Base-by-base conservation (phyloP, 176 grass and related monocot genomes). In the Juncus effusus region DNA sequence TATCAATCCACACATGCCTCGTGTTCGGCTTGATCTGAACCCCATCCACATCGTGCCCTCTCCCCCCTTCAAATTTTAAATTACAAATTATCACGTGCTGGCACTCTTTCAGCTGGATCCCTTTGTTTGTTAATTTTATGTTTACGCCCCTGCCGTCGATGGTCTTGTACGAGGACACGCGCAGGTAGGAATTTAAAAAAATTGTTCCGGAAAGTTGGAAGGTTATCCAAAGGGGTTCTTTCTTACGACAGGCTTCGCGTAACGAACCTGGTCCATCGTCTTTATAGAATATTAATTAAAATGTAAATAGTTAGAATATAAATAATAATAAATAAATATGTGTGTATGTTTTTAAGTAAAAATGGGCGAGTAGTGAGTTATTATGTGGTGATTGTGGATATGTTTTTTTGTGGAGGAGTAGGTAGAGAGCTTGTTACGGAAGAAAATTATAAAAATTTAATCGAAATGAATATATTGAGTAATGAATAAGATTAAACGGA, bases 21-120 rank as follows among this genome's bases (percentile, higher is more conserved):
- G 89, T 82, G 13, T 37, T 59, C 0, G 89, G 89, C 76, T 93
- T 93, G 76, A 93, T 67, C 73, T 93, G 89, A 59, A 93, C 50
- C 63, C 67, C 89, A n/a, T 93, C 89, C 4, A 93, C 84, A 71
- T 93, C 89, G 47, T 93, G 84, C 0, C 89, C 89, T 3, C 84
- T 77, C 0, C 89, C 89, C 0, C 62, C 89, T 63, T 93, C 81
- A n/a, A 93, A 80, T 36, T 82, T 11, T 15, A 93, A 47, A 67
- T 93, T 93, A 62, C 89, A 93, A 64, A 93, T 70, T 38, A 93
- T 88, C 28, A 93, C 78, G 62, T 93, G 89, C 61, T 77, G 81
- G 40, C 84, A 87, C 14, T 79, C 68, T 74, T 74, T 85, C 81
- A 93, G 72, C 68, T 88, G 89, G 53, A 93, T 79, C 0, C 89